Evolutionary conservation across 1,284 basidiomycete genomes (phyloP).

Genomic region (Moniliophthora roreri): DNA sequence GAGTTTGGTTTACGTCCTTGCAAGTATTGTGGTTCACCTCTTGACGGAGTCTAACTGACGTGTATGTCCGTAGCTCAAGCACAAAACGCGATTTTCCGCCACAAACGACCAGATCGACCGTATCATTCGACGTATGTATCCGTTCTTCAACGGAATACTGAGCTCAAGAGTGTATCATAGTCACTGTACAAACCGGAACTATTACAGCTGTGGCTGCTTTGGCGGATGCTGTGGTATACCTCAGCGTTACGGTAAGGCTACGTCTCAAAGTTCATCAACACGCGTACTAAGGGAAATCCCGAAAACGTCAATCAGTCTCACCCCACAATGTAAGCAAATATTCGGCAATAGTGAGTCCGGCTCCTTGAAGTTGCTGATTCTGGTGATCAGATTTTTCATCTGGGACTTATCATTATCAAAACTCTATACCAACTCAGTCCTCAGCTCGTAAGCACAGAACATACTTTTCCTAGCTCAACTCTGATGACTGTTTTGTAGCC

Average conservation of each 20-base stretch:
- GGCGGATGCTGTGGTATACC: constrained; percentile 13
- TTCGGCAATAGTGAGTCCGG: background rate
- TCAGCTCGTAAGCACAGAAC: constrained; percentile 12
- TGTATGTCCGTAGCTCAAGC: background rate
- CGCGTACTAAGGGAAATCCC: background rate
- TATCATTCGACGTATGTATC: constrained; percentile 11
- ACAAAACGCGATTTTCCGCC: background rate
- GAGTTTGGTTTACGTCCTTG: constrained; percentile 8
- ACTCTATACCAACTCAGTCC: constrained; percentile 12
- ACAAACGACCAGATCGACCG: constrained; percentile 9
- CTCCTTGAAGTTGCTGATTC: background rate
- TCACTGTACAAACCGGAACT: constrained; percentile 13
- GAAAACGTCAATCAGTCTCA: background rate
- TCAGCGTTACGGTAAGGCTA: constrained; percentile 7
- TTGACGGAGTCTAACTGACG: background rate
- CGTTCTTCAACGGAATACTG: too few species aligned
- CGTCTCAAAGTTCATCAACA: background rate
- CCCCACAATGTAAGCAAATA: constrained; percentile 9
- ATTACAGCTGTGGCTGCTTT: constrained; percentile 14
- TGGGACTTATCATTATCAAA: constrained; percentile 16
- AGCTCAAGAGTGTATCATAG: too few species aligned
- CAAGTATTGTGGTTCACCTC: constrained; percentile 1
- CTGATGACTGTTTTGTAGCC: background rate
- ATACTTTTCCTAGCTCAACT: background rate
- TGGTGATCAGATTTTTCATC: constrained; percentile 9